Evolutionary conservation across 2,329 filamentous ascomycete species (phyloP).

Genomic region (Venturia nashicola): DNA sequence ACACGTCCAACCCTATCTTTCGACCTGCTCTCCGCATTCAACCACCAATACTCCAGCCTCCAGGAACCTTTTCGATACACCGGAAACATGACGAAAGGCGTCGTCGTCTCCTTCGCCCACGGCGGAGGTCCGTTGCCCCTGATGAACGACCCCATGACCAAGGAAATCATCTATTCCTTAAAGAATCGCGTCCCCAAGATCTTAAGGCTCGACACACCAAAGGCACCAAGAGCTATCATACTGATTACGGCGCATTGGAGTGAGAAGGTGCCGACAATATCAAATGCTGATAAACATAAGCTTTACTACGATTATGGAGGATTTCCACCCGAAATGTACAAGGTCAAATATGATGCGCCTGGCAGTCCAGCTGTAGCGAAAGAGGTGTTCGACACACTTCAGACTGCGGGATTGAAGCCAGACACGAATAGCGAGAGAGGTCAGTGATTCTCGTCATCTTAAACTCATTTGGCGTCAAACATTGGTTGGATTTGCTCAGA

Average conservation of each 20-base stretch:
- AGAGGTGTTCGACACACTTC: slow-evolving; percentile 35
- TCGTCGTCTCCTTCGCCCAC: slow-evolving; percentile 27
- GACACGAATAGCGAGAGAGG: slow-evolving; percentile 18
- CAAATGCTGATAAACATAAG: slow-evolving; percentile 33
- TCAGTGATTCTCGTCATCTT: background rate
- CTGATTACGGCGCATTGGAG: slow-evolving; percentile 49
- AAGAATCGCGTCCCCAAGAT: slow-evolving; percentile 42
- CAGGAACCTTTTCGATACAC: slow-evolving; percentile 3
- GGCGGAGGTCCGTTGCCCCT: slow-evolving; percentile 44
- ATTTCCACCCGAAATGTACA: slow-evolving; percentile 44
- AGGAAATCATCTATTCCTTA: slow-evolving; percentile 39
- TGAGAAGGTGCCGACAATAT: slow-evolving; percentile 37
- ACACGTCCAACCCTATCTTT: background rate
- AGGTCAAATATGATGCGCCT: slow-evolving; percentile 43
- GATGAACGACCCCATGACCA: slow-evolving; percentile 42
- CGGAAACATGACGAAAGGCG: slow-evolving; percentile 18
- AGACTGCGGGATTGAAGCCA: slow-evolving; percentile 31
- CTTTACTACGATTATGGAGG: slow-evolving; percentile 49
- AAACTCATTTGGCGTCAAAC: background rate
- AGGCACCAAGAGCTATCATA: slow-evolving; percentile 40
- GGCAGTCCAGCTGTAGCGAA: slow-evolving; percentile 42
- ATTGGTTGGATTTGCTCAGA: background rate
- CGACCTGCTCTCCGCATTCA: background rate
- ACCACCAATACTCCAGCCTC: background rate
- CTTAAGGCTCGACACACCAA: slow-evolving; percentile 39